Base-by-base conservation (phyloP, 2,329 filamentous ascomycete species). In the Penicillium sp. region DNA sequence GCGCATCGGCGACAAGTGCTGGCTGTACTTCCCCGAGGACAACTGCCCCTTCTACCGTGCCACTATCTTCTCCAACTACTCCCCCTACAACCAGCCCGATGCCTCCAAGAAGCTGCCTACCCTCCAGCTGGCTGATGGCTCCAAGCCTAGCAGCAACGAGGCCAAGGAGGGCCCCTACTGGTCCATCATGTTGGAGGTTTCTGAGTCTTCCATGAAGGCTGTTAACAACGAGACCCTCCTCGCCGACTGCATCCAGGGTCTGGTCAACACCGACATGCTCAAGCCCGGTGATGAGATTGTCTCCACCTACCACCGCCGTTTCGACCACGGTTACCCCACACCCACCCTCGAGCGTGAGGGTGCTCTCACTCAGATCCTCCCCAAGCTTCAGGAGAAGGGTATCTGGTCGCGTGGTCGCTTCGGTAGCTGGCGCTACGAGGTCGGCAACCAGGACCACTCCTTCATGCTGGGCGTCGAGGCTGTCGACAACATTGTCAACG, bases 11-110 rank as follows among this genome's bases (percentile, higher is more conserved):
- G 95, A 99, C 84, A 99, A 98, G 87, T 99, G 95, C 88, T 99
- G 95, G 89, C 85, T 99, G 68, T 99, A 99, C 87, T 99, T 98
- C 88, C 95, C 95, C 65, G 95, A 99, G 80, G 90, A 97, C 79
- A 90, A 99, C 86, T 97, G 93, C 84, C 93, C 93, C 77, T 99
- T 99, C 86, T 99, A 99, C 86, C 92, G 95, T 71, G 95, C 95
- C 75, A 99, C 95, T 75, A 98, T 99, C 83, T 99, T 99, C 87
- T 98, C 94, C 81, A 99, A 99, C 87, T 99, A 99, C 86, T 98
- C 95, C 25, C 95, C 94, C 56, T 89, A 96, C 87, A 99, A 99
- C 85, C 95, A 98, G 83, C 95, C 95, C 37, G 83, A 91, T 68
- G 84, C 87, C 61, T 88, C 89, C 60, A 89, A 85, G 75, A 95